These are phyloP conservation scores for Grigorovia jiainica DNA, from an alignment of 805 yeast genomes.

Conservation along the genomic window DNA sequence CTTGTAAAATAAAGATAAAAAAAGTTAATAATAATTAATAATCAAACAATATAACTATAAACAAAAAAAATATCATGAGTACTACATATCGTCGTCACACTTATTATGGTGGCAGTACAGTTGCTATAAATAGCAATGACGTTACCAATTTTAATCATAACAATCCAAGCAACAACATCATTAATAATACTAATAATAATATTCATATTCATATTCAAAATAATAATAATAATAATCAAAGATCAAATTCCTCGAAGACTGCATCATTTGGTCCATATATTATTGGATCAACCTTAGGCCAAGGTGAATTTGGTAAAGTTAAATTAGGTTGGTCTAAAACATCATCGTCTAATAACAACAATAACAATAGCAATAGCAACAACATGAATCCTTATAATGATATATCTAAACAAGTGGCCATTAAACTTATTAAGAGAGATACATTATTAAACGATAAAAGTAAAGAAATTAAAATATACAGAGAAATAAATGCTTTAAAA, in stretches of 20 bases:
- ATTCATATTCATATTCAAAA: not conserved
- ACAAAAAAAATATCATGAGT: not conserved
- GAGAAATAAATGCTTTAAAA: slow-evolving; percentile 88
- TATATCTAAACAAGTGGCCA: slow-evolving; percentile 76
- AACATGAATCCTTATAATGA: slow-evolving; percentile 8
- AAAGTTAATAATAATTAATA: too few relatives aligned
- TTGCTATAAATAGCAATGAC: not conserved
- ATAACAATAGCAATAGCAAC: not conserved
- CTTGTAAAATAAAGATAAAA: too few relatives aligned
- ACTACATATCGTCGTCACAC: slow-evolving; percentile 16
- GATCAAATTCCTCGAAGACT: not conserved
- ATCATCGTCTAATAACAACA: slow-evolving; percentile 25
- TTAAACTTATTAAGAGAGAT: slow-evolving; percentile 81
- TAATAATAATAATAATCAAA: not conserved
- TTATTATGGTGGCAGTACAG: slow-evolving; percentile 22
- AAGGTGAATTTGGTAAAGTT: slow-evolving; percentile 98
- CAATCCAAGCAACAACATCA: not conserved
- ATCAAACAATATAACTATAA: not conserved
- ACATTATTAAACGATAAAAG: slow-evolving; percentile 78
- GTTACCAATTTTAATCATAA: too few relatives aligned
- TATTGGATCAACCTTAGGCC: slow-evolving; percentile 89
- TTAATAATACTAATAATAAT: not conserved
- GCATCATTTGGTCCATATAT: slow-evolving; percentile 81
- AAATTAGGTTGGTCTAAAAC: slow-evolving; percentile 92
- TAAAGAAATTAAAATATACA: slow-evolving; percentile 77